phyloP scores from a whole-genome alignment of 257 asterid genomes.

The Paraleonurus japonicus region DNA sequence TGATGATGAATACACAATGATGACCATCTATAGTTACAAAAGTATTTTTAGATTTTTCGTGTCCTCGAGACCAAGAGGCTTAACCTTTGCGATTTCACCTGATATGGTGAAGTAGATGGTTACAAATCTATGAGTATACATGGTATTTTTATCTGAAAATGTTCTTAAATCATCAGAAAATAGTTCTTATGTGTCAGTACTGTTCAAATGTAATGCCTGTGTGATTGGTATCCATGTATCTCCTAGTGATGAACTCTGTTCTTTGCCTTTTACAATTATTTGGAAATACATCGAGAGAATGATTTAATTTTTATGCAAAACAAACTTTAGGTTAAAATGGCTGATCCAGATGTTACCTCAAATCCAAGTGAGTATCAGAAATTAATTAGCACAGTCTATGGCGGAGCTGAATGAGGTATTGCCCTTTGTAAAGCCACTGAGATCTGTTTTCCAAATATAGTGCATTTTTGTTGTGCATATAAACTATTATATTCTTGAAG shows the following conservation, averaged over 20 bases:
- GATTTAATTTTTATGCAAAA: constrained; percentile 12
- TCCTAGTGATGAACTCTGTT: constrained; percentile 16
- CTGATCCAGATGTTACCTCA: constrained; percentile 89
- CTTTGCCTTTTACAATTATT: constrained; percentile 13
- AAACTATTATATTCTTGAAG: constrained; percentile 19
- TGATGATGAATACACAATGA: constrained; percentile 9
- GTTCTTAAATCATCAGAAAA: not conserved
- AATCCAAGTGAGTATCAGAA: constrained; percentile 93
- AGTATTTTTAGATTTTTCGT: too few relatives aligned
- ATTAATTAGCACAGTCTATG: constrained; percentile 83
- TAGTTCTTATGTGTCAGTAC: constrained; percentile 3
- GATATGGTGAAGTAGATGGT: constrained; percentile 17
- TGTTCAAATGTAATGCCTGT: not conserved
- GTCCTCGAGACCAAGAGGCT: not conserved
- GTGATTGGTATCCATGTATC: constrained; percentile 6
- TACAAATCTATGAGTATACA: not conserved
- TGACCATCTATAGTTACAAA: not conserved
- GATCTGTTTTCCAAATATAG: constrained; percentile 16
- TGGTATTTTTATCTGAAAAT: not conserved
- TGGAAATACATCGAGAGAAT: constrained; percentile 5
- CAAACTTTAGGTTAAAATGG: constrained; percentile 66
- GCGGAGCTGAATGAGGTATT: constrained; percentile 95
- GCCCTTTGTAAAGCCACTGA: constrained; percentile 16
- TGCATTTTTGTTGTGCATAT: not conserved
- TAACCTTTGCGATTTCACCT: not conserved